Conservation (phyloP, 2,329 filamentous ascomycete species). For the Exophiala viscosa region DNA sequence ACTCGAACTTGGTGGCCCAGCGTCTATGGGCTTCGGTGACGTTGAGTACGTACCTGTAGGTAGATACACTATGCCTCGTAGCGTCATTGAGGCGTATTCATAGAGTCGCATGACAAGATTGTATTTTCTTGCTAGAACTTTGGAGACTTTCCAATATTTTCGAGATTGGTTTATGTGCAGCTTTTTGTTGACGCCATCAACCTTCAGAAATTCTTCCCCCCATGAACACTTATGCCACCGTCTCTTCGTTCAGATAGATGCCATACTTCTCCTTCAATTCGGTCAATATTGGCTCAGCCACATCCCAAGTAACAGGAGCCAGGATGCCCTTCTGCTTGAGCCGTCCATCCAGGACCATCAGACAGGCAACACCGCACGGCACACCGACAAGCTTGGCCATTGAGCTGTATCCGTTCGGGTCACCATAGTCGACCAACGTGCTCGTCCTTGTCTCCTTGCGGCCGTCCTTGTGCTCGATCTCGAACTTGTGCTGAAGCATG, state of each 20-base stretch:
- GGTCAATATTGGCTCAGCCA: conserved; percentile 70
- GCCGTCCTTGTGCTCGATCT: conserved; percentile 78
- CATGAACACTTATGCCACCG: conserved; percentile 26
- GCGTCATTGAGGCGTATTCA: conserved; percentile 30
- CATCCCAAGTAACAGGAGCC: conserved; percentile 69
- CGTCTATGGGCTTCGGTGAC: conserved; percentile 38
- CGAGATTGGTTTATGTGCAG: no score
- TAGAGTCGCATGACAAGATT: no score
- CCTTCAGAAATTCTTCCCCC: no score
- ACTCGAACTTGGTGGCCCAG: conserved; percentile 50
- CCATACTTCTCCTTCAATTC: conserved; percentile 75
- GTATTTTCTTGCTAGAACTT: no score
- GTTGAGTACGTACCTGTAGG: conserved; percentile 24
- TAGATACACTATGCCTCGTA: conserved; percentile 25
- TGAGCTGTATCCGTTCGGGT: conserved; percentile 66
- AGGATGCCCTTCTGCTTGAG: conserved; percentile 70
- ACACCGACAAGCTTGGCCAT: conserved; percentile 83
- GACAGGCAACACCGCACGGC: conserved; percentile 69
- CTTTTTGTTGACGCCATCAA: no score
- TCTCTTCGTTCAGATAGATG: conserved; percentile 69
- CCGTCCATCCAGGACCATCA: conserved; percentile 71
- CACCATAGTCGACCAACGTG: conserved; percentile 79
- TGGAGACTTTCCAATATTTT: no score
- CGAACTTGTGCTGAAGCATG: conserved; percentile 62
- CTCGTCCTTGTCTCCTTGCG: conserved; percentile 71